These are phyloP conservation scores for Talaromyces islandicus DNA, from an alignment of 2,329 filamentous ascomycete species.

Conservation along the genomic window DNA sequence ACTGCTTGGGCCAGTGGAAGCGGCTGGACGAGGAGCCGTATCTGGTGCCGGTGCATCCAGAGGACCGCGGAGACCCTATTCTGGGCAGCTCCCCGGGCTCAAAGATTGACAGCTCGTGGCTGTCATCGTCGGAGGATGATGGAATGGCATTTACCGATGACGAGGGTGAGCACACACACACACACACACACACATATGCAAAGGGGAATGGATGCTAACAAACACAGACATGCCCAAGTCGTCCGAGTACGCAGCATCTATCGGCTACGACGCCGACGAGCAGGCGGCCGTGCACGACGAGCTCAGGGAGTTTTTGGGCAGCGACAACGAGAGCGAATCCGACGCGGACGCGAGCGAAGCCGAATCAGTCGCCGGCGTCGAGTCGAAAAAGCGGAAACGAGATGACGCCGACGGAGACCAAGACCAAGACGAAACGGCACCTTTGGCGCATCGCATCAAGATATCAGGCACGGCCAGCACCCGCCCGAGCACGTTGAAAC, in stretches of 20 bases:
- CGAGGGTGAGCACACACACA: slow-evolving; percentile 23
- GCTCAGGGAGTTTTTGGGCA: slow-evolving; percentile 63
- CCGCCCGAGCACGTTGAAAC: slow-evolving; percentile 28
- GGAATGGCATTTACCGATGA: slow-evolving; percentile 43
- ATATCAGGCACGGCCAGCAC: neutral
- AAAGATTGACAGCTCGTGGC: slow-evolving; percentile 40
- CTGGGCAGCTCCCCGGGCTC: slow-evolving; percentile 25
- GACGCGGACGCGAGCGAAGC: slow-evolving; percentile 42
- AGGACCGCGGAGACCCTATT: slow-evolving; percentile 50
- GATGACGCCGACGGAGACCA: slow-evolving; percentile 19
- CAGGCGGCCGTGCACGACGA: slow-evolving; percentile 65
- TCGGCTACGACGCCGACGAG: slow-evolving; percentile 57
- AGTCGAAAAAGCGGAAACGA: slow-evolving; percentile 28
- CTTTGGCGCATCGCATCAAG: neutral
- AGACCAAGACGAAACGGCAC: neutral
- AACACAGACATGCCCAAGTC: slow-evolving; percentile 45
- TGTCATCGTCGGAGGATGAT: slow-evolving; percentile 42
- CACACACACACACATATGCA: neutral
- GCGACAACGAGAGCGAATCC: slow-evolving; percentile 41
- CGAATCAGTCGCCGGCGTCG: neutral
- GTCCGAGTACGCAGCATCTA: slow-evolving; percentile 42
- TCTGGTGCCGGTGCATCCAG: slow-evolving; percentile 67
- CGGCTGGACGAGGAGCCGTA: slow-evolving; percentile 74
- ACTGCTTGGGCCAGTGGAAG: slow-evolving; percentile 78
- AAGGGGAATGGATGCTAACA: slow-evolving; percentile 26